phyloP scores from a whole-genome alignment of 495 filamentous ascomycete species.

The Tuber microsphaerosporum region DNA sequence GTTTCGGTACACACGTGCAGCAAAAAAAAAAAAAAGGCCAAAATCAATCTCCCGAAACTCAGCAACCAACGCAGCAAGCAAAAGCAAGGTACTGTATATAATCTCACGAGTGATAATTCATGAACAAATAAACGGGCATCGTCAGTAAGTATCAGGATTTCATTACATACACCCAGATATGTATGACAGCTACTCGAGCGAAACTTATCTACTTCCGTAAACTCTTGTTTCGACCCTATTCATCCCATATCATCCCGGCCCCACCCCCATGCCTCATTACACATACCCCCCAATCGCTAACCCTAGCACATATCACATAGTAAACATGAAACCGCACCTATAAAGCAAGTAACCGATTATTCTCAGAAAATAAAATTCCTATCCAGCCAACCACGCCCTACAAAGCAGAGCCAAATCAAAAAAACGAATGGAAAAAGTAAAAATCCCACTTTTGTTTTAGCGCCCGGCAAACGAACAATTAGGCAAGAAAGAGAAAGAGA shows the following conservation, averaged over 20 bases:
- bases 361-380: slow-evolving; percentile 11
- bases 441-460: slow-evolving; percentile 23
- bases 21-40: not conserved
- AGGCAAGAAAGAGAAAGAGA: slow-evolving; percentile 13
- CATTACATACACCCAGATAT: not conserved
- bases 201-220: not conserved
- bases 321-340: not conserved
- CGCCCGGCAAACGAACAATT: slow-evolving; percentile 9
- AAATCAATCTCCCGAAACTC: not conserved
- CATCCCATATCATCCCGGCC: not conserved
- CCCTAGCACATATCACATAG: not conserved
- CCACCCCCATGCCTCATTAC: not conserved
- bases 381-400: slow-evolving; percentile 1
- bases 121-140: not conserved
- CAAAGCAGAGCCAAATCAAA: slow-evolving; percentile 19
- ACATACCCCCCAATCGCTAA: not conserved
- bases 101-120: not conserved
- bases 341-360: slow-evolving; percentile 13
- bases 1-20: not conserved
- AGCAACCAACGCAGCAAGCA: not conserved
- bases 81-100: not conserved
- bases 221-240: not conserved
- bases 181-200: not conserved
- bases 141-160: not conserved
- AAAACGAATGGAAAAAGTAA: slow-evolving; percentile 9